Evolutionary conservation across 129 eudicot species (phyloP).

Genomic region (Rutidosis leptorrhynchoides): DNA sequence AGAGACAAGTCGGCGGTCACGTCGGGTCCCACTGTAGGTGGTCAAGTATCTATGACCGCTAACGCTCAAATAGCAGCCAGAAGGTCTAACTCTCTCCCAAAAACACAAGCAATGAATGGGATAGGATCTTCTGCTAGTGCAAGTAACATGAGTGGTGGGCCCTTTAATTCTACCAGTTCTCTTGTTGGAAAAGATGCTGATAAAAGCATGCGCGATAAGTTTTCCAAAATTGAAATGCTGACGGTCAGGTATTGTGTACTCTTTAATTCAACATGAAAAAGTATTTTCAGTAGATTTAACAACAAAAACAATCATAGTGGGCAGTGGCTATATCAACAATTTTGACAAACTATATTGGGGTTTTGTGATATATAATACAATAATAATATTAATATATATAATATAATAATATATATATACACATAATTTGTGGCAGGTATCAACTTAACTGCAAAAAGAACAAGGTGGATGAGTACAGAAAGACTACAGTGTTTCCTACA

Average conservation of each 20-base stretch:
- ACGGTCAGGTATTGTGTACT: conserved; percentile 48
- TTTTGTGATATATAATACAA: too few species aligned
- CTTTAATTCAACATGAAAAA: not conserved
- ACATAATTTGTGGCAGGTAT: conserved; percentile 47
- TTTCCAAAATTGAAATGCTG: conserved; percentile 69
- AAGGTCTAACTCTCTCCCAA: conserved; percentile 72
- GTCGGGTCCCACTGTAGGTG: conserved; percentile 59
- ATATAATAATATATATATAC: too few species aligned
- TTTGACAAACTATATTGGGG: not conserved
- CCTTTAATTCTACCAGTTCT: conserved; percentile 77
- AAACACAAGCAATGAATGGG: conserved; percentile 64
- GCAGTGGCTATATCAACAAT: not conserved
- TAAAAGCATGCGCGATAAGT: conserved; percentile 56
- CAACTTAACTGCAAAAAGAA: conserved; percentile 72
- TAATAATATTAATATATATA: too few species aligned
- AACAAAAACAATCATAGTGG: not conserved
- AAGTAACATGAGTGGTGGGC: conserved; percentile 55
- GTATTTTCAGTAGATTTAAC: too few species aligned
- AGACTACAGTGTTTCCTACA: conserved; percentile 36
- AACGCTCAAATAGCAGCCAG: conserved; percentile 68
- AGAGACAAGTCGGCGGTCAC: conserved; percentile 77
- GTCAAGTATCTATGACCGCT: conserved; percentile 57
- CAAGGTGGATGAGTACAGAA: conserved; percentile 54
- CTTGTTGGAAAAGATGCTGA: conserved; percentile 68
- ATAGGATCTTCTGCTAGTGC: conserved; percentile 95